Evolutionary conservation across 305 asterid genomes (phyloP).

Genomic region (Fraxinus latifolia): DNA sequence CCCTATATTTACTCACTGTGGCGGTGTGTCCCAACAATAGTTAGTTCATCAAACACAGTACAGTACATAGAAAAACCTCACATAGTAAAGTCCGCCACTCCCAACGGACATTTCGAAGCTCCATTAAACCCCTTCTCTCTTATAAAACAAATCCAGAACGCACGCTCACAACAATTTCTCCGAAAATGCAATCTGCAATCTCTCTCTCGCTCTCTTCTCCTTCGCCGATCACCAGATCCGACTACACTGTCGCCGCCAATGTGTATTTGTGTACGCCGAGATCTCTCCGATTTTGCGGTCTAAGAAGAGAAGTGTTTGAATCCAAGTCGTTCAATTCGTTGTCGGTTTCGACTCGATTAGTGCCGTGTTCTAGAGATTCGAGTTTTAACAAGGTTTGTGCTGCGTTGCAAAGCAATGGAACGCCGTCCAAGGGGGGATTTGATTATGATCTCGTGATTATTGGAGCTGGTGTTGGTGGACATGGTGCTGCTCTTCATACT

Average conservation of each 20-base stretch:
- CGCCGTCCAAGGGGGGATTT: conserved; percentile 45
- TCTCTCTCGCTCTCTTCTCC: conserved; percentile 61
- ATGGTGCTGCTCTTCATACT: conserved; percentile 98
- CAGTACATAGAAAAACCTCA: background rate
- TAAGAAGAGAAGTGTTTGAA: conserved; percentile 63
- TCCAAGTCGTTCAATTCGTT: conserved; percentile 33
- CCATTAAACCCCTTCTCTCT: conserved; percentile 1
- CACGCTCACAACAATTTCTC: conserved; percentile 4
- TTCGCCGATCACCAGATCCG: conserved; percentile 48
- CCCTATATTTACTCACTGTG: background rate
- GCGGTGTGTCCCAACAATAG: background rate
- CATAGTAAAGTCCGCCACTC: conserved; percentile 72
- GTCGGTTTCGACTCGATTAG: conserved; percentile 33
- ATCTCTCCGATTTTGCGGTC: conserved; percentile 84
- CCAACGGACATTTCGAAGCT: conserved; percentile 71
- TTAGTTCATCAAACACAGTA: conserved; percentile 30
- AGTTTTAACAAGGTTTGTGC: conserved; percentile 40
- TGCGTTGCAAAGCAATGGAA: conserved; percentile 55
- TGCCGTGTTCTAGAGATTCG: conserved; percentile 27
- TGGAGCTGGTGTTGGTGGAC: conserved; percentile 99
- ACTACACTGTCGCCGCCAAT: conserved; percentile 20
- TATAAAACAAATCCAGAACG: background rate
- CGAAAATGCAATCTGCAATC: conserved; percentile 66
- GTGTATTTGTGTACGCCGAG: conserved; percentile 43
- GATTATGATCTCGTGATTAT: conserved; percentile 94